These are phyloP conservation scores for Bryoglossum gracile DNA, from an alignment of 495 filamentous ascomycete species.

Conservation along the genomic window DNA sequence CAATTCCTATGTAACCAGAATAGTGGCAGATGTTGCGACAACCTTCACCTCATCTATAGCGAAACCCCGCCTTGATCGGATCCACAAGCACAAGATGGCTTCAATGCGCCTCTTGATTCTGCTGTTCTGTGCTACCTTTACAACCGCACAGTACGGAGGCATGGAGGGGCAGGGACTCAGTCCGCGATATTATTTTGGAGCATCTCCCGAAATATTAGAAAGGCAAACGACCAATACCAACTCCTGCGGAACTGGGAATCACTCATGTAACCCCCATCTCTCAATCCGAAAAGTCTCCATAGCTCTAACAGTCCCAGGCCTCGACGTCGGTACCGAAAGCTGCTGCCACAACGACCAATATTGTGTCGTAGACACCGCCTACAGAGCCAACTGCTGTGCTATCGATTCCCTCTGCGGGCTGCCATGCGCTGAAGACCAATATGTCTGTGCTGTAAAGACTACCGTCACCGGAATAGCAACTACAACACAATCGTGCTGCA, in stretches of 20 bases:
- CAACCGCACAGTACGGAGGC: constrained; percentile 9
- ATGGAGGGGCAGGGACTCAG: constrained; percentile 13
- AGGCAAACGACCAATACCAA: not conserved
- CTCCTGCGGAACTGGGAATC: not conserved
- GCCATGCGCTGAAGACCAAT: constrained; percentile 8
- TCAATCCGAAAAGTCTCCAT: not conserved
- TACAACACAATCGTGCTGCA: constrained; percentile 12
- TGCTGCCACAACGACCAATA: constrained; percentile 23
- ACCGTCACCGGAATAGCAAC: constrained; percentile 14
- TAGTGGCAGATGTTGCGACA: not conserved
- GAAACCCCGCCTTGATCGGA: not conserved
- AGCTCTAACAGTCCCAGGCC: constrained; percentile 11
- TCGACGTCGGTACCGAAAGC: constrained; percentile 12
- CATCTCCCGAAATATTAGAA: not conserved
- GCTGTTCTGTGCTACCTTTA: not conserved
- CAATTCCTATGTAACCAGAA: not conserved
- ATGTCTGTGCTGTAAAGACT: constrained; percentile 11
- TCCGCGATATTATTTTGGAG: constrained; percentile 18
- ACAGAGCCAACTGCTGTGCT: constrained; percentile 15
- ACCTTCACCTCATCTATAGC: not conserved
- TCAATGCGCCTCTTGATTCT: not conserved
- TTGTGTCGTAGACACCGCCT: constrained; percentile 13
- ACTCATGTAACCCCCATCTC: constrained; percentile 12
- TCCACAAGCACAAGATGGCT: not conserved
- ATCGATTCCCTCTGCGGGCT: constrained; percentile 21